phyloP scores from a whole-genome alignment of 805 yeast genomes.

The Scheffersomyces lignosus region DNA sequence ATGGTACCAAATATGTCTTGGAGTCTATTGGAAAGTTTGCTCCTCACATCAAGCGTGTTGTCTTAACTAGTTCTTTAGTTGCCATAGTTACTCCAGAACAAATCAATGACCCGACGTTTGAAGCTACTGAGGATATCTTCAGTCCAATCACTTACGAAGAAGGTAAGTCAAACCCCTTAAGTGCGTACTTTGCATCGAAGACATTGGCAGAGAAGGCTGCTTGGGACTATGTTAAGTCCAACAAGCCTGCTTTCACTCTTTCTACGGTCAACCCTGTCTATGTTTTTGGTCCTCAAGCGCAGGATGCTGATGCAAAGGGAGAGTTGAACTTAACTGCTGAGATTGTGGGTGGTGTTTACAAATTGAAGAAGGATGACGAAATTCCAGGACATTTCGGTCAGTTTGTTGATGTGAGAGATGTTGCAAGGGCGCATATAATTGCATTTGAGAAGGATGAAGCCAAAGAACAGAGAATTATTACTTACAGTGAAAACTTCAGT shows the following conservation, averaged over 20 bases:
- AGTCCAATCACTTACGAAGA: slow-evolving; percentile 14
- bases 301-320: slow-evolving; percentile 12
- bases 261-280: slow-evolving; percentile 13
- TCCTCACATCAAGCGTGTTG: slow-evolving; percentile 14
- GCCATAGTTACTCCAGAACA: slow-evolving; percentile 17
- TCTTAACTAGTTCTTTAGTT: slow-evolving; percentile 21
- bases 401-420: slow-evolving; percentile 10
- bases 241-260: slow-evolving; percentile 13
- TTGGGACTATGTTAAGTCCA: slow-evolving; percentile 24
- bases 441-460: slow-evolving; percentile 13
- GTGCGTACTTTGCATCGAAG: slow-evolving; percentile 29
- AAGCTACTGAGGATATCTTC: slow-evolving; percentile 8
- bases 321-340: slow-evolving; percentile 14
- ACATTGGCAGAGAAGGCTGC: slow-evolving; percentile 34
- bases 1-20: slow-evolving; percentile 27
- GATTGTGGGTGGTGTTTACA: slow-evolving; percentile 7
- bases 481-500: too few relatives aligned
- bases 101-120: slow-evolving; percentile 10
- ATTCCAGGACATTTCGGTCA: slow-evolving; percentile 16
- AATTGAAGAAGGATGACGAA: slow-evolving; percentile 4
- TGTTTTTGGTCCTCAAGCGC: slow-evolving; percentile 20
- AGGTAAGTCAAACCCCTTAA: slow-evolving; percentile 16
- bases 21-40: slow-evolving; percentile 14
- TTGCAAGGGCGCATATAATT: slow-evolving; percentile 6
- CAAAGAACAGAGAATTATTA: slow-evolving; percentile 67